Evolutionary conservation across 352 stramenopile genomes (phyloP).

Genomic region (Pythium pyrilobum): DNA sequence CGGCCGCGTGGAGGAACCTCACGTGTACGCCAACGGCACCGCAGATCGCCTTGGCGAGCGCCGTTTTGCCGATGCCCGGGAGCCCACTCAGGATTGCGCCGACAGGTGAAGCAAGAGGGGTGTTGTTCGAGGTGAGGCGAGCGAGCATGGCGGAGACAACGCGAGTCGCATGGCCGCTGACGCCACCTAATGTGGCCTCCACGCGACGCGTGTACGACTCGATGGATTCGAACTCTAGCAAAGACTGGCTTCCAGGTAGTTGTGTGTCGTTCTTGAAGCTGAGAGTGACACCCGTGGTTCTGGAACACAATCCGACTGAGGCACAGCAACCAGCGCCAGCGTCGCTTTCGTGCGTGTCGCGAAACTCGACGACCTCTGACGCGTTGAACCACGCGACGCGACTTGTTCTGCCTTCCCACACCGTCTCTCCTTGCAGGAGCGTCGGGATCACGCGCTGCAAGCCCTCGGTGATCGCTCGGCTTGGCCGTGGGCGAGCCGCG

Average conservation of each 20-base stretch:
- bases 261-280: slow-evolving; percentile 19
- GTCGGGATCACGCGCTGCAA: slow-evolving; percentile 28
- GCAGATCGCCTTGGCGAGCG: slow-evolving; percentile 39
- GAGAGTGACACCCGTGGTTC: slow-evolving; percentile 23
- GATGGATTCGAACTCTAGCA: slow-evolving; percentile 20
- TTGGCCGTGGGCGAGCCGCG: slow-evolving; percentile 26
- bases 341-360: neutral
- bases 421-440: slow-evolving; percentile 32
- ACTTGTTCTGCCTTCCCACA: slow-evolving; percentile 33
- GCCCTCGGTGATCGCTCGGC: slow-evolving; percentile 27
- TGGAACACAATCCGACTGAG: slow-evolving; percentile 22
- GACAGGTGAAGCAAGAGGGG: slow-evolving; percentile 13
- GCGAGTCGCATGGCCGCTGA: slow-evolving; percentile 27
- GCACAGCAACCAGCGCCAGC: slow-evolving; percentile 36
- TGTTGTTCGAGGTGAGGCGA: slow-evolving; percentile 12
- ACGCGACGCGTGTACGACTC: slow-evolving; percentile 29
- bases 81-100: slow-evolving; percentile 65
- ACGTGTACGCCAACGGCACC: slow-evolving; percentile 27
- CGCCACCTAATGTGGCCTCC: slow-evolving; percentile 30
- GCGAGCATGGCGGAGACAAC: slow-evolving; percentile 37
- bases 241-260: too few species aligned
- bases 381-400: slow-evolving; percentile 46
- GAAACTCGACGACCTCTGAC: slow-evolving; percentile 23
- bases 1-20: slow-evolving; percentile 73
- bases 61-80: slow-evolving; percentile 70